Percentiles rank a stretch among this genome's conserved stretches.
phyloP scores from a whole-genome alignment of 2,329 filamentous ascomycete species.

The Colletotrichum godetiae region DNA sequence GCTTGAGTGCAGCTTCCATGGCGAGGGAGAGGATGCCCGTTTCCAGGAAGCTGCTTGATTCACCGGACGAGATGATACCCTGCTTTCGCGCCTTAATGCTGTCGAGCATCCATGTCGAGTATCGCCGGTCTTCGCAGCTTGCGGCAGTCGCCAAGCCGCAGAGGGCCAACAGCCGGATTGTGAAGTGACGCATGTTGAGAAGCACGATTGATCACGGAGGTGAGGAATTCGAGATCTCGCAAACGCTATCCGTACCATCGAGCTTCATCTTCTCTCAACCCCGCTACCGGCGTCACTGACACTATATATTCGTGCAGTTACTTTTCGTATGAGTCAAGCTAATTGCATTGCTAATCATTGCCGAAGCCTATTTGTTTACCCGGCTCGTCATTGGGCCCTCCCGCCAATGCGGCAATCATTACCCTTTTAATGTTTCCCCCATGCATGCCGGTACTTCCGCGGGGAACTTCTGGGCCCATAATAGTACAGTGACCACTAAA shows the following conservation, averaged over 20 bases:
- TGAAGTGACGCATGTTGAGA: constrained; percentile 2
- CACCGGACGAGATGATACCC: constrained; percentile 38
- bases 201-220: neutral
- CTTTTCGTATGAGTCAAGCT: neutral
- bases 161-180: constrained; percentile 1
- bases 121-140: constrained; percentile 19
- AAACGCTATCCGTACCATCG: neutral
- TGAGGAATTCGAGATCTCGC: neutral
- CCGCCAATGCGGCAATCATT: neutral
- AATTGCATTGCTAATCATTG: neutral
- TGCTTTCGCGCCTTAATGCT: constrained; percentile 40
- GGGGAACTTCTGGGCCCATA: neutral
- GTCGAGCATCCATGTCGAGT: constrained; percentile 39
- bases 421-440: neutral
- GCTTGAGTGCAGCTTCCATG: constrained; percentile 31
- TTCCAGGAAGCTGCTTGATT: constrained; percentile 39
- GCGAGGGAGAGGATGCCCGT: constrained; percentile 39
- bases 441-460: neutral
- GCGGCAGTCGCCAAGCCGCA: constrained; percentile 1
- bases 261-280: neutral
- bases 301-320: neutral
- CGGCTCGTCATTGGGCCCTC: neutral
- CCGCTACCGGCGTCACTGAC: neutral
- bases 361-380: neutral
- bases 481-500: neutral